Evolutionary conservation across 805 yeast genomes (phyloP), one percentile per base, ranked within the genome.

Genomic region (Candida caryicola): DNA sequence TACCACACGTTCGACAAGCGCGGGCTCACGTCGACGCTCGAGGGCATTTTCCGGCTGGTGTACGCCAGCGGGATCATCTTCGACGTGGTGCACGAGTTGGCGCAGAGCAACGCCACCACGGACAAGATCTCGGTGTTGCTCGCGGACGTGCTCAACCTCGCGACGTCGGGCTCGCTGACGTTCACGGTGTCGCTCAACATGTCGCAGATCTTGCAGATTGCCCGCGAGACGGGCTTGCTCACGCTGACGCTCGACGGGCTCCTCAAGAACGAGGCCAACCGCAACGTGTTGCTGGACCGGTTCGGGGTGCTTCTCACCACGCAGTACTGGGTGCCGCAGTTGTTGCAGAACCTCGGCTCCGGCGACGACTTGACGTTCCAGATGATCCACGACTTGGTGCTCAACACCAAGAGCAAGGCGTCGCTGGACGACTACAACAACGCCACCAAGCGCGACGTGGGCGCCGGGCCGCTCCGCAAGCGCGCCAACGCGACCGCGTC

Each of bases 271-370:
- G 64, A 60, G 9, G 45, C 54, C 16, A 62, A 64, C 41, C 48
- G 64, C 25, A 40, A 47, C 21, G 17, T 32, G 2, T 34, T 66
- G 13, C 54, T 68, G 1, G 54, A 49, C 23, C 33, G 48, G 12
- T 31, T 55, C 13, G 71, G 71, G 3, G 41, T 47, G 12, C 33
- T 55, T 8, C 49, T 67, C 28, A 50, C 50, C 10, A 25, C 43
- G 3, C 40, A 64, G 33, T 46, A 57, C 5, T 66, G 66, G 63
- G 48, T 63, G 15, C 50, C 64, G 3, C 37, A 51, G 31, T 33
- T 66, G 8, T 43, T 68, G 33, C 45, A 43, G 28, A 60, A 57
- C n/a, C 40, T 64, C n/a, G 71, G 72, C 17, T 41, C 52, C 21
- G 67, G 68, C 6, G 45, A 62, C 7, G 42, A 47, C 15, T 50